phyloP scores from a whole-genome alignment of 805 yeast genomes.

The Metschnikowia rubicola region DNA sequence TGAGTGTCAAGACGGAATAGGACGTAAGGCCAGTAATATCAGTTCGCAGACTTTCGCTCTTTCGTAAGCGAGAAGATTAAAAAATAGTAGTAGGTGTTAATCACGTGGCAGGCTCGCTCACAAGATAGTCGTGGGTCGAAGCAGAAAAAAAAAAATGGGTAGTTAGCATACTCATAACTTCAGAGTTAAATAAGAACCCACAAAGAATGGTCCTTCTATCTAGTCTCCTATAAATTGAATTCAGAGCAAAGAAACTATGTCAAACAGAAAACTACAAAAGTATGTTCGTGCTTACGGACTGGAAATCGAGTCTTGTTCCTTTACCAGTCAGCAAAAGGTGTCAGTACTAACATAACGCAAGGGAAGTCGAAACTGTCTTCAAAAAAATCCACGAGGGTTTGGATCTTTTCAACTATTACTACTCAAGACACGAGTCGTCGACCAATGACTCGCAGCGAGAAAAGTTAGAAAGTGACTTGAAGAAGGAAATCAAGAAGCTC shows the following conservation, averaged over 20 bases:
- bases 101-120: constrained; percentile 8
- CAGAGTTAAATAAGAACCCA: constrained; percentile 1
- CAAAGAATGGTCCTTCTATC: constrained; percentile 18
- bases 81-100: not conserved
- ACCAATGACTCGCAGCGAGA: constrained; percentile 41
- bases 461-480: constrained; percentile 42
- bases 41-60: not conserved
- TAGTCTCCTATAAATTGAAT: constrained; percentile 8
- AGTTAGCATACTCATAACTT: not conserved
- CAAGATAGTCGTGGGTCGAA: constrained; percentile 1
- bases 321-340: not conserved
- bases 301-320: not conserved
- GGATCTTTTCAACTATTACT: constrained; percentile 43
- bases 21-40: not conserved
- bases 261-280: constrained; percentile 23
- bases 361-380: constrained; percentile 42
- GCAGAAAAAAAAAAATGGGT: constrained; percentile 12
- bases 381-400: constrained; percentile 45
- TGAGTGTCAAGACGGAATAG: not conserved
- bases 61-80: too few relatives aligned
- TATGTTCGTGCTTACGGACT: constrained; percentile 8
- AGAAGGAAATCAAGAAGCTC: constrained; percentile 43
- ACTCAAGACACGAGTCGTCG: constrained; percentile 38
- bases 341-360: constrained; percentile 17
- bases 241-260: constrained; percentile 10